Conservation (phyloP, 768 basidiomycete genomes). For the Lactarius pseudohatsudake region DNA sequence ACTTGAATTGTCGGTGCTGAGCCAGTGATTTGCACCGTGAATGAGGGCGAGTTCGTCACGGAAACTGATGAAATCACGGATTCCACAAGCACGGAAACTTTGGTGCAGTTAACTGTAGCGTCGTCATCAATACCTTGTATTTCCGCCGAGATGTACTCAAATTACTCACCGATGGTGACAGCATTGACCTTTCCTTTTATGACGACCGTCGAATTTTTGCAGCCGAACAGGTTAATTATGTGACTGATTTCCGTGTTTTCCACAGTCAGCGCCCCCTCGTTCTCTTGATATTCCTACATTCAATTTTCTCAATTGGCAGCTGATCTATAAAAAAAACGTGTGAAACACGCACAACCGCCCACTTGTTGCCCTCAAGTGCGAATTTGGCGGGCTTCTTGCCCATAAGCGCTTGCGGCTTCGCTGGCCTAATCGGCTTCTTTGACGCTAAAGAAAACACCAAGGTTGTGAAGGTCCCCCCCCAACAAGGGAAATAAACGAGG, state of each 20-base stretch:
- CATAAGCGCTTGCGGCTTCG: conserved; percentile 78
- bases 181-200: conserved; percentile 96
- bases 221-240: conserved; percentile 84
- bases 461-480: neutral
- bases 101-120: conserved; percentile 75
- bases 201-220: conserved; percentile 80
- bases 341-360: conserved; percentile 70
- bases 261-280: conserved; percentile 67
- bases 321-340: neutral
- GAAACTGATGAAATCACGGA: conserved; percentile 91
- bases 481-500: neutral
- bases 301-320: neutral
- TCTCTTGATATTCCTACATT: conserved; percentile 87
- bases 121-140: neutral
- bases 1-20: conserved; percentile 88
- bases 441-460: conserved; percentile 23
- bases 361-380: conserved; percentile 88
- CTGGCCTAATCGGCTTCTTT: conserved; percentile 76
- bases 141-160: neutral
- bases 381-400: conserved; percentile 94
- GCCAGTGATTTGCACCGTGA: conserved; percentile 89
- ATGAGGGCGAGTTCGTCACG: conserved; percentile 89
- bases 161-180: conserved; percentile 72
- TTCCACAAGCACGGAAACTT: conserved; percentile 85
- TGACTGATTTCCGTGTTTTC: conserved; percentile 79